Evolutionary conservation across 192 early-diverging fungal genomes (phyloP).

Genomic region (Backusella macrospora): DNA sequence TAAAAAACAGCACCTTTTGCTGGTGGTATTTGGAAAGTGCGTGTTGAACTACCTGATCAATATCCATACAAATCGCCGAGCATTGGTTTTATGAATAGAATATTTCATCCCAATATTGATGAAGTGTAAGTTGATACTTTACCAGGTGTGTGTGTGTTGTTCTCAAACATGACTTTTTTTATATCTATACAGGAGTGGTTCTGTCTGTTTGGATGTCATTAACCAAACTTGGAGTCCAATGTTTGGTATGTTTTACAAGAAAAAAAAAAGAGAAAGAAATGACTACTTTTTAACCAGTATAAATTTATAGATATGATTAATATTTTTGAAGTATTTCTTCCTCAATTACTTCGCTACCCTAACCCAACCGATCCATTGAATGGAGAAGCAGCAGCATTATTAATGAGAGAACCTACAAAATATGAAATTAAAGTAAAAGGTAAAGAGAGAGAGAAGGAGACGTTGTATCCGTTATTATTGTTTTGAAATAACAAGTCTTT

Average conservation of each 20-base stretch:
- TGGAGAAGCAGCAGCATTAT: slow-evolving; percentile 95
- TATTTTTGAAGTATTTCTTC: slow-evolving; percentile 98
- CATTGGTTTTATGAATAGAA: slow-evolving; percentile 99
- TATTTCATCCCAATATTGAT: slow-evolving; percentile 99
- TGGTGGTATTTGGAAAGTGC: slow-evolving; percentile 96
- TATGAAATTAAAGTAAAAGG: slow-evolving; percentile 96
- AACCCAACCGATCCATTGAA: slow-evolving; percentile 99
- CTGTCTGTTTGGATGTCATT: slow-evolving; percentile 99
- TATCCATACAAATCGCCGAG: slow-evolving; percentile 99
- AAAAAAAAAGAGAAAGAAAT: neutral
- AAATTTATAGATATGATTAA: slow-evolving; percentile 88
- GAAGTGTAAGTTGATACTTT: slow-evolving; percentile 89
- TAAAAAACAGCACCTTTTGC: slow-evolving; percentile 76
- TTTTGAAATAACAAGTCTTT: neutral
- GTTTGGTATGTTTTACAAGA: slow-evolving; percentile 72
- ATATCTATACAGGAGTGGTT: slow-evolving; percentile 74
- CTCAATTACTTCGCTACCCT: slow-evolving; percentile 96
- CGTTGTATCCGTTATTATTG: no score
- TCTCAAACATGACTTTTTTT: neutral
- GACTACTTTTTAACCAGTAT: neutral
- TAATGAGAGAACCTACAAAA: slow-evolving; percentile 90
- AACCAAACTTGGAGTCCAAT: slow-evolving; percentile 99
- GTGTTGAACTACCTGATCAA: slow-evolving; percentile 98
- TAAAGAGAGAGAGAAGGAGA: slow-evolving; percentile 29
- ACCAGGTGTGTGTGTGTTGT: no score